These are phyloP conservation scores for Withania somnifera DNA, from an alignment of 305 asterid genomes.

Conservation along the genomic window DNA sequence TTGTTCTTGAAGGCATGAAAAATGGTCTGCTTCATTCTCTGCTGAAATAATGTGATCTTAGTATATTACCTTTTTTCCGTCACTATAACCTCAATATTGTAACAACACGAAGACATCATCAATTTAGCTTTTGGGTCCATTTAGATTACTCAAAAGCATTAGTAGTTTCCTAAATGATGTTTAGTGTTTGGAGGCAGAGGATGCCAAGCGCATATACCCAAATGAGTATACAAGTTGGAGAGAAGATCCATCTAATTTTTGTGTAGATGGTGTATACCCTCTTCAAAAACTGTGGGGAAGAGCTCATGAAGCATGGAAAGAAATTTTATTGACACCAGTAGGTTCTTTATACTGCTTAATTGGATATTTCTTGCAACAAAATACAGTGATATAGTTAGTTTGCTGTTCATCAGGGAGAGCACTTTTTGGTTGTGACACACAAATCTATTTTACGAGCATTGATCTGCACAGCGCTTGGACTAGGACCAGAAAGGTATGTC, in stretches of 20 bases:
- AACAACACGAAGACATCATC: background rate
- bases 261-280: conserved; percentile 50
- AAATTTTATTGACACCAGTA: conserved; percentile 56
- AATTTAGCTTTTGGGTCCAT: background rate
- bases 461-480: conserved; percentile 80
- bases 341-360: background rate
- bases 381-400: background rate
- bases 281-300: conserved; percentile 42
- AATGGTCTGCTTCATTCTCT: conserved; percentile 42
- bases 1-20: conserved; percentile 61
- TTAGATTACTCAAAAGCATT: background rate
- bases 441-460: conserved; percentile 73
- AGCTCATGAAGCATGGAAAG: conserved; percentile 63
- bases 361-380: background rate
- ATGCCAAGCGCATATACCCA: conserved; percentile 56
- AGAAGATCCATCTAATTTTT: conserved; percentile 63
- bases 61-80: background rate
- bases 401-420: conserved; percentile 54
- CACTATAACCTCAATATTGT: background rate
- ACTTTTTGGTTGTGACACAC: conserved; percentile 64
- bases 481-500: conserved; percentile 50
- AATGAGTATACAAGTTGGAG: conserved; percentile 63
- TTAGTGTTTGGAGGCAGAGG: conserved; percentile 85
- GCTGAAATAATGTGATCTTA: background rate
- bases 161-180: conserved; percentile 28